Percentiles rank a stretch among this genome's conserved stretches.
These are phyloP conservation scores for Ophiostoma tasmaniense DNA, from an alignment of 2,329 filamentous ascomycete genomes.

Conservation along the genomic window DNA sequence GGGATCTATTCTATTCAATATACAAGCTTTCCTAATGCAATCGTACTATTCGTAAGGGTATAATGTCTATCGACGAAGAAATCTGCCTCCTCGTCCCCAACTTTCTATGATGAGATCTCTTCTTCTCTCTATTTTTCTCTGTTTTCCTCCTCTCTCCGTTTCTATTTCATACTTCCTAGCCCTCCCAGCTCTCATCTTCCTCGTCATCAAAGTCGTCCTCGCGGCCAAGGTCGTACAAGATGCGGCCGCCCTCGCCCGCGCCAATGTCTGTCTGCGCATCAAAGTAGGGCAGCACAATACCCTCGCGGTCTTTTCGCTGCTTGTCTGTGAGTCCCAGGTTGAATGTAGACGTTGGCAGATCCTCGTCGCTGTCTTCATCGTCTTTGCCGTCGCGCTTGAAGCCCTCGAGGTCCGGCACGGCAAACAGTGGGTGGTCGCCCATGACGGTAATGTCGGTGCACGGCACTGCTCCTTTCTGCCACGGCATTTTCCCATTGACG, in stretches of 20 bases:
- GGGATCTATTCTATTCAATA: too few species aligned
- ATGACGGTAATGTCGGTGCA: slow-evolving; percentile 47
- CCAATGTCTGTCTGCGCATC: slow-evolving; percentile 81
- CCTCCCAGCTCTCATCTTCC: slow-evolving; percentile 59
- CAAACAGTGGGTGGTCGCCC: slow-evolving; percentile 67
- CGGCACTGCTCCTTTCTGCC: slow-evolving; percentile 13
- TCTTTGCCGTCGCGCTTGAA: slow-evolving; percentile 29
- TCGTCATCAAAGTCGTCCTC: slow-evolving; percentile 74
- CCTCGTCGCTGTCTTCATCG: slow-evolving; percentile 26
- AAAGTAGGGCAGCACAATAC: slow-evolving; percentile 88
- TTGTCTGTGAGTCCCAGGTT: slow-evolving; percentile 81
- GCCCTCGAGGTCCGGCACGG: slow-evolving; percentile 31
- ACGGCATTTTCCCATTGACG: slow-evolving; percentile 1
- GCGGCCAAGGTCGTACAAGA: slow-evolving; percentile 91
- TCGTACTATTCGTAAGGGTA: not conserved
- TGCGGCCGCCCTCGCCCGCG: slow-evolving; percentile 78
- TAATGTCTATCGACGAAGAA: not conserved
- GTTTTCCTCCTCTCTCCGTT: not conserved
- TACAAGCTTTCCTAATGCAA: not conserved
- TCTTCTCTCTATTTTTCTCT: not conserved
- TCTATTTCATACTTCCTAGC: not conserved
- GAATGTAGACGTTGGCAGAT: slow-evolving; percentile 66
- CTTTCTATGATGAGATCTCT: not conserved
- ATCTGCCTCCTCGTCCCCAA: not conserved
- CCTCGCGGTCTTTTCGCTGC: slow-evolving; percentile 77